phyloP scores from a whole-genome alignment of 1,284 basidiomycete genomes.

The Flammula alnicola region DNA sequence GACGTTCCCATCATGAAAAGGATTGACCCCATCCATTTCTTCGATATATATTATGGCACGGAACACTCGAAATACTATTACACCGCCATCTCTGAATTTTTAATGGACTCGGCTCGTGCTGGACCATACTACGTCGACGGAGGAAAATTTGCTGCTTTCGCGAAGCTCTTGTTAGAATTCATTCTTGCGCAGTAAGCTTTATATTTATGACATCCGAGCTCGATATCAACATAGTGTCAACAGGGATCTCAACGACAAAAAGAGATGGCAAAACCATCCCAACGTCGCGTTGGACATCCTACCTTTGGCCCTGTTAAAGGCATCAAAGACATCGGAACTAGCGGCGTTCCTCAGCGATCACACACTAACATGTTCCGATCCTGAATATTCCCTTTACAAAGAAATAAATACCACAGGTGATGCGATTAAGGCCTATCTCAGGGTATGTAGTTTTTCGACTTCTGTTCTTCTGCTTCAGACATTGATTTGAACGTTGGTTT shows the following conservation, averaged over 20 bases:
- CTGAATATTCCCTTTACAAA: neutral
- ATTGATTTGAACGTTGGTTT: neutral
- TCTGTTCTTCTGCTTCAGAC: neutral
- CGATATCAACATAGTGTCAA: no score
- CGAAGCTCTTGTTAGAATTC: neutral
- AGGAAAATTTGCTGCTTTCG: neutral
- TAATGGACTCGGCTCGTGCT: neutral
- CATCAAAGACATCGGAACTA: neutral
- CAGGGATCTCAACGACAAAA: neutral
- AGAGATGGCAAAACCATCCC: neutral
- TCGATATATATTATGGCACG: neutral
- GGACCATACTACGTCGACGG: neutral
- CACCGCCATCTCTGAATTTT: neutral
- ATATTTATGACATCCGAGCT: no score
- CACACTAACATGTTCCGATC: neutral
- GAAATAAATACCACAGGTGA: neutral
- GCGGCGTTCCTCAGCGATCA: neutral
- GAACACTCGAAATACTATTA: neutral
- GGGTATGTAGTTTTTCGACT: neutral
- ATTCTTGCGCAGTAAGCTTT: neutral
- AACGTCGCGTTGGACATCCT: neutral
- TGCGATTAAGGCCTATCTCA: neutral
- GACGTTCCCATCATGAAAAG: neutral
- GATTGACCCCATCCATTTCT: neutral
- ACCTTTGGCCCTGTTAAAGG: neutral